These are phyloP conservation scores for bread wheat (Triticum aestivum) DNA, from an alignment of 176 grass and related monocot species.

Conservation along the genomic window IWGSC_CS_RefSeq_v2.1 NC_057813.1:210649217-210649716, in stretches of 20 bases:
- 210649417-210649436: background rate
- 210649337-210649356: background rate
- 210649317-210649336: conserved; percentile 1
- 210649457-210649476: background rate
- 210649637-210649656: no score
- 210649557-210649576: no score
- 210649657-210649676: no score
- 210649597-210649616: no score
- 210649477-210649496: no score
- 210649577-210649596: no score
- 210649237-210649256: background rate
- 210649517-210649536: no score
- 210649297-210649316: background rate
- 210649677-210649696: no score
- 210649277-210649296: background rate
- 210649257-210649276: background rate
- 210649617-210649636: no score
- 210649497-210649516: no score
- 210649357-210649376: background rate
- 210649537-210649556: no score
- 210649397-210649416: background rate
- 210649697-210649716: no score
- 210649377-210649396: background rate
- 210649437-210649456: background rate
- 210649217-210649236: background rate